Evolutionary conservation across 139 green algal species (phyloP).

Genomic region (Pseudopediastrum boryanum): DNA sequence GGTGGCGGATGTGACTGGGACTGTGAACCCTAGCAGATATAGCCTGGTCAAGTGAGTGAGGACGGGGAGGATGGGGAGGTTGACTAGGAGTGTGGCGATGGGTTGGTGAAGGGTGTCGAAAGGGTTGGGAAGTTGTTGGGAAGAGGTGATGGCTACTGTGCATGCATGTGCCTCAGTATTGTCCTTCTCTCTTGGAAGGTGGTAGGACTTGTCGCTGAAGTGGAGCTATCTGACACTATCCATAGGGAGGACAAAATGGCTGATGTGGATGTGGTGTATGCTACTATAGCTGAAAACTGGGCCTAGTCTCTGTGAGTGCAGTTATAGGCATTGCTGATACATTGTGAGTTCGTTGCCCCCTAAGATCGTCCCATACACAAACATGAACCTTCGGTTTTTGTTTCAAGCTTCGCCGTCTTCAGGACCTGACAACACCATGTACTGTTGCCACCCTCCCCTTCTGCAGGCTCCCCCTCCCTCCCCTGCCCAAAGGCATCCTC

Average conservation of each 20-base stretch:
- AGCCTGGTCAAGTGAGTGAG: conserved; percentile 22
- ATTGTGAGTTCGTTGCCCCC: neutral
- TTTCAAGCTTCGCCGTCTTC: neutral
- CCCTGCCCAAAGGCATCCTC: conserved; percentile 3
- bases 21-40: neutral
- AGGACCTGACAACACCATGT: neutral
- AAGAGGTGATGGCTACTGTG: too few species aligned
- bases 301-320: neutral
- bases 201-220: neutral
- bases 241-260: too few species aligned
- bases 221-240: neutral
- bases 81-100: neutral
- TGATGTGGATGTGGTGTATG: neutral
- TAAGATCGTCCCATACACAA: neutral
- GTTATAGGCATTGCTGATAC: neutral
- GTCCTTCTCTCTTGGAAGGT: neutral
- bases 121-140: too few species aligned
- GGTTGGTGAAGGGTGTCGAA: too few species aligned
- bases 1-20: conserved; percentile 8
- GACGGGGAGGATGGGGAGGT: neutral
- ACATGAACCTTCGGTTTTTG: neutral
- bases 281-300: neutral
- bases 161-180: neutral
- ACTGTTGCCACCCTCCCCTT: neutral
- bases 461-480: conserved; percentile 19